Base-by-base conservation (phyloP, 1,284 basidiomycete species). In the Sanghuangporus weigelae region DNA sequence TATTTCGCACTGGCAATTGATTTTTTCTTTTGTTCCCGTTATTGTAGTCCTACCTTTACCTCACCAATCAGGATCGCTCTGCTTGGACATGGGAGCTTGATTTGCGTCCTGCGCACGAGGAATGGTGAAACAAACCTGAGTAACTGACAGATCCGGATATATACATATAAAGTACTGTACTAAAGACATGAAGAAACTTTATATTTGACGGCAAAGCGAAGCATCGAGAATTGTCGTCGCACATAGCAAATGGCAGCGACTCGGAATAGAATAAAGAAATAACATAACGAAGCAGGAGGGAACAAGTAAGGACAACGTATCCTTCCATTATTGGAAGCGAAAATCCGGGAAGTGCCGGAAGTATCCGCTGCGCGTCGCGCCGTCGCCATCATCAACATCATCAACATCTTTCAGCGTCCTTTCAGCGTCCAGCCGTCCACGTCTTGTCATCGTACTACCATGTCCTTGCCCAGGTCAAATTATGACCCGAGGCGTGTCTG, bases 401-500 rank as follows among this genome's bases (percentile, higher is more conserved):
- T 31, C 26, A 31, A 0, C 26, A 3, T 31, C n/a, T n/a, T n/a
- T n/a, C 49, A 31, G 8, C 19, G 21, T 23, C n/a, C 6, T 21
- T 16, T 50, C 10, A 23, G 6, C 49, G 7, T 21, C 49, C 14
- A 23, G n/a, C 19, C 49, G 21, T 26, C 14, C n/a, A 12, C 26
- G 19, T 11, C 49, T 51, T 23, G 26, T n/a, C 16, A n/a, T 23
- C 14, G 3, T 23, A 51, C 49, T 7, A 60, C 44, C n/a, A 88
- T 90, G 87, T 84, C 87, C 11, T 75, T 91, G 23, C 89, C 89
- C 59, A 79, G 84, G 68, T 78, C 90, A n/a, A 79, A 86, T 70
- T 96, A 95, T 73, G 94, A 97, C 77, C 93, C 95, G 6, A 82
- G 94, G 50, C 79, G 94, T 68, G 92, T 96, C 51, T 97, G 87